Evolutionary conservation across 2,329 filamentous ascomycete genomes (phyloP).

Genomic region (Didymella exigua): DNA sequence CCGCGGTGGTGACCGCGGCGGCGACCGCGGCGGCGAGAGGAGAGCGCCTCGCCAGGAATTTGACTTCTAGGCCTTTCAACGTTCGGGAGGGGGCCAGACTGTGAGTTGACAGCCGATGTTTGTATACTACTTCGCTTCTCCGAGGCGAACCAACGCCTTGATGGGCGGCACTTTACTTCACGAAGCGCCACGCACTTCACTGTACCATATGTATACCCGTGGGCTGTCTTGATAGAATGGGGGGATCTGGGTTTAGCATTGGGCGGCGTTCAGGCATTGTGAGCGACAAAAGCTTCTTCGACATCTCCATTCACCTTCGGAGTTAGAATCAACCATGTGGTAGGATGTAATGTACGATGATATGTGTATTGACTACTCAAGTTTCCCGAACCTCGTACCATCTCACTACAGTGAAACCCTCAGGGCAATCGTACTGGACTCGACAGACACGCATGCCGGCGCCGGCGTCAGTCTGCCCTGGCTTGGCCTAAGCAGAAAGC

Average conservation of each 20-base stretch:
- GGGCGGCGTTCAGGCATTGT: constrained; percentile 11
- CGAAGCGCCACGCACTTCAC: constrained; percentile 14
- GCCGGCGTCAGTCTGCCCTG: too few species aligned
- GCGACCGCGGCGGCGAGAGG: constrained; percentile 16
- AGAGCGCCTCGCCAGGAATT: constrained; percentile 19
- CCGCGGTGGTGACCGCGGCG: background rate
- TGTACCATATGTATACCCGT: constrained; percentile 30
- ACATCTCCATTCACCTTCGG: constrained; percentile 17
- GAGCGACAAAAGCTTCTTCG: constrained; percentile 8
- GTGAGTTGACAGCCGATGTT: constrained; percentile 5
- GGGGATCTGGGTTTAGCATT: constrained; percentile 5
- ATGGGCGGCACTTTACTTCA: background rate
- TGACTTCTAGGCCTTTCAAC: constrained; percentile 3
- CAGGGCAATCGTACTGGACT: too few species aligned
- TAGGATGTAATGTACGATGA: constrained; percentile 9
- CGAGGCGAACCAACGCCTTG: background rate
- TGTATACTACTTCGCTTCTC: constrained; percentile 15
- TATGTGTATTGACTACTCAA: background rate
- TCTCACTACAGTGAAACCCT: too few species aligned
- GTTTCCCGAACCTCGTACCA: too few species aligned
- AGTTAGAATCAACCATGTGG: background rate
- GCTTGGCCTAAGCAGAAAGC: too few species aligned
- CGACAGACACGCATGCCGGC: too few species aligned
- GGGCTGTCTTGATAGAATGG: constrained; percentile 21
- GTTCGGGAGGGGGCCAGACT: background rate